Base-by-base conservation (phyloP, 805 yeast genomes). In the Wickerhamiella sorbophila region DNA sequence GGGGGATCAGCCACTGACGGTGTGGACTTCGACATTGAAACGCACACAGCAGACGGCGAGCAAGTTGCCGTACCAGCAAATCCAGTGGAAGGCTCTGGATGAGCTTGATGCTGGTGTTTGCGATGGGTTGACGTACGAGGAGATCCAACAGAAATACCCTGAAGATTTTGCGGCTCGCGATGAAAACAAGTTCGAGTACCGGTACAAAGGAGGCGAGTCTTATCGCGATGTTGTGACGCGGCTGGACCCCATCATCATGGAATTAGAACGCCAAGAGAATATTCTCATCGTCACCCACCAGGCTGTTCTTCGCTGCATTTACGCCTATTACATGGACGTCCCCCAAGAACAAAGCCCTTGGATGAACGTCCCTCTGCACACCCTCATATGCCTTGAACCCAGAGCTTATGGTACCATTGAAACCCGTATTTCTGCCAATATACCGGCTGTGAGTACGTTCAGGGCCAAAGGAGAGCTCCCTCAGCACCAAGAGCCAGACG, bases 301-400 rank as follows among this genome's bases (percentile, higher is more conserved):
- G 63, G 97, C 97, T 0, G 97, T 91, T 9, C 67, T 91, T 50
- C 73, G 99, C 54, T 91, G 99, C 58, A 78, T 91, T 40, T 91
- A 91, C 61, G 97, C 98, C 5, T 91, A 91, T 61, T 91, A 87
- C 58, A 91, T 91, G 97, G 88, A 91, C 58, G 94, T 91, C 16
- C 95, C 96, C 4, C 97, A 88, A 60, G 95, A 88, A 53, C 88
- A 85, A 59, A 75, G 87, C 44, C 99, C 99, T 4, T 91, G 98
- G 98, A 86, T 91, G 95, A 84, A 93, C 32, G 93, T 91, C 45
- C 99, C 99, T 4, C 66, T 91, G 53, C 99, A 91, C 58, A 91
- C 98, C 0, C 65, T 91, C 58, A 91, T 91, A 54, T 81, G 85
- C 57, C 67, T 91, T 48, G 97, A 91, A 59, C 95, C 96, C n/a